Evolutionary conservation across 2,329 filamentous ascomycete species (phyloP).

Genomic region (Diaporthe nobilis): DNA sequence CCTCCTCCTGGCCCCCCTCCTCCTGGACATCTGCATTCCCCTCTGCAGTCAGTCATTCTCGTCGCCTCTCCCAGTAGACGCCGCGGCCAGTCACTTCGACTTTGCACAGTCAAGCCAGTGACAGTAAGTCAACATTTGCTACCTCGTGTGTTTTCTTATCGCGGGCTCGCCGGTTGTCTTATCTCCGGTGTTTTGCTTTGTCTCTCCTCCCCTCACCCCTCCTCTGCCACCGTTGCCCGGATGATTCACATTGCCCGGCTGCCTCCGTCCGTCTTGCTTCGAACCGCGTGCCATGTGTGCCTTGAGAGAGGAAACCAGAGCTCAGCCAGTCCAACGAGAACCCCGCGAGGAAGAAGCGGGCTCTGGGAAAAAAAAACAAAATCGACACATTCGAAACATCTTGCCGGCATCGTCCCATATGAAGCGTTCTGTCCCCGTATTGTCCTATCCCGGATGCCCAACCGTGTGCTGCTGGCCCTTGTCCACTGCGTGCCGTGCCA

Average conservation of each 20-base stretch:
- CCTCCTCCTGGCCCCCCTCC: not conserved
- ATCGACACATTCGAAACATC: slow-evolving; percentile 17
- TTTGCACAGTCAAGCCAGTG: not conserved
- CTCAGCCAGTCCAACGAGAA: not conserved
- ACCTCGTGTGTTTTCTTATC: slow-evolving; percentile 31
- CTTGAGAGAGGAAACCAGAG: not conserved
- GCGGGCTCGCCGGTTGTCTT: slow-evolving; percentile 32
- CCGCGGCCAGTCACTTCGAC: not conserved
- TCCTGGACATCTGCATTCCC: not conserved
- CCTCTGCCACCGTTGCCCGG: slow-evolving; percentile 20
- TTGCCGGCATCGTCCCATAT: slow-evolving; percentile 33
- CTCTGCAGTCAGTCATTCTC: slow-evolving; percentile 17
- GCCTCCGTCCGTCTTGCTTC: slow-evolving; percentile 21
- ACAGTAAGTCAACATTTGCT: slow-evolving; percentile 39
- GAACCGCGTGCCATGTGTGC: slow-evolving; percentile 29
- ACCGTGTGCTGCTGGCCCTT: slow-evolving; percentile 30
- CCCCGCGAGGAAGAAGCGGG: slow-evolving; percentile 7
- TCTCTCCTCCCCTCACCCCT: slow-evolving; percentile 33
- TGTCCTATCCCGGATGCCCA: slow-evolving; percentile 33
- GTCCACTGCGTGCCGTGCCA: slow-evolving; percentile 19
- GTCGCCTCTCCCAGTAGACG: not conserved
- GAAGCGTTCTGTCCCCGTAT: slow-evolving; percentile 30
- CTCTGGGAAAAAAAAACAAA: not conserved
- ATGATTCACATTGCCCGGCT: slow-evolving; percentile 28
- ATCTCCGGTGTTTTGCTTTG: slow-evolving; percentile 39